A percentile compares a stretch with the other conserved stretches of the same genome.
Evolutionary conservation across 2,329 filamentous ascomycete genomes (phyloP).

Genomic region (Diplodia scrobiculata): DNA sequence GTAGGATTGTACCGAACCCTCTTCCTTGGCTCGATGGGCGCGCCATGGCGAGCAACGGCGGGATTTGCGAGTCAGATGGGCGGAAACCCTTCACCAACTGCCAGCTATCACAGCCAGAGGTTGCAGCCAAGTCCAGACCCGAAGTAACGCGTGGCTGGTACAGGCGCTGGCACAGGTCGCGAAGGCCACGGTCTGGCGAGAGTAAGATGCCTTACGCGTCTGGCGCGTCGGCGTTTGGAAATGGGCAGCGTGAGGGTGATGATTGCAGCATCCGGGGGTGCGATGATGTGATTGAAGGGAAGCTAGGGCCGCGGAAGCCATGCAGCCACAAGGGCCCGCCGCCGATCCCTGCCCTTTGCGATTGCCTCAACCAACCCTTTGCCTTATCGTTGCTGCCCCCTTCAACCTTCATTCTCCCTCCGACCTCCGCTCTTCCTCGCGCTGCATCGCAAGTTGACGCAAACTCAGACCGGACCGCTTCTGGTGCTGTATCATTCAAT

Average conservation of each 20-base stretch:
- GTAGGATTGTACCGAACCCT: background rate
- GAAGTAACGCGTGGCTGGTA: background rate
- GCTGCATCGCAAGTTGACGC: no score
- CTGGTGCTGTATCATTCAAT: no score
- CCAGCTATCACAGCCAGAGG: background rate
- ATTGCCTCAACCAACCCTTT: background rate
- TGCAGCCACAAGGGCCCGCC: background rate
- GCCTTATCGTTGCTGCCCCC: background rate
- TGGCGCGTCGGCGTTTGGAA: background rate
- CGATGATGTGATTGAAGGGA: conserved; percentile 23
- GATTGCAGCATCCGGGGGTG: conserved; percentile 19
- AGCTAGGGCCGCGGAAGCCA: background rate
- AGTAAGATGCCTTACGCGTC: conserved; percentile 4
- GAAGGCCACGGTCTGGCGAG: background rate
- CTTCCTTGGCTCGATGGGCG: background rate
- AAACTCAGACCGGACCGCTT: no score
- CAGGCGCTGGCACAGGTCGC: background rate
- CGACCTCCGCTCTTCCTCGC: background rate
- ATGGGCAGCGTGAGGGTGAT: background rate
- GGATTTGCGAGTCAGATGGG: background rate
- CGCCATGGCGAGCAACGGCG: background rate
- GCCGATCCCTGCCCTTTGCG: background rate
- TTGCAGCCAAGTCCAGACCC: background rate
- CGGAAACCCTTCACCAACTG: background rate
- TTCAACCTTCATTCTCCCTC: background rate